phyloP scores from a whole-genome alignment of 257 asterid genomes.

The Prunella vulgaris region DNA sequence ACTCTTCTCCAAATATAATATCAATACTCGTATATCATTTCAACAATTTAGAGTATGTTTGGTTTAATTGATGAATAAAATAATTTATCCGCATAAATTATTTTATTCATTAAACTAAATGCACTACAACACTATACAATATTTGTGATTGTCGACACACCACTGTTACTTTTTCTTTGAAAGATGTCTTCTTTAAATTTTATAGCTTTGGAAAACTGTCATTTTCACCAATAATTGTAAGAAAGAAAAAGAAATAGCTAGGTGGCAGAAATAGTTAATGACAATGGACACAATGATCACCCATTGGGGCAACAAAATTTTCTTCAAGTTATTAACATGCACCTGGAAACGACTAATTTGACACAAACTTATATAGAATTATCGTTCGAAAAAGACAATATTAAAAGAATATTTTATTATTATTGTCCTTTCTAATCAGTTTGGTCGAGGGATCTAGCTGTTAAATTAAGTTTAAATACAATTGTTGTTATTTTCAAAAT shows the following conservation, averaged over 20 bases:
- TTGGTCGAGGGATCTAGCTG: slow-evolving; percentile 16
- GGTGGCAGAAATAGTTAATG: slow-evolving; percentile 27
- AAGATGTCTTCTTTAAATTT: background rate
- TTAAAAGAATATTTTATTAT: background rate
- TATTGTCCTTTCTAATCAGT: background rate
- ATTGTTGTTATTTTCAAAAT: background rate
- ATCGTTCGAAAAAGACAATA: background rate
- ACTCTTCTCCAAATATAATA: too few species aligned
- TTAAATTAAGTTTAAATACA: background rate
- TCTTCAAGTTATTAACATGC: slow-evolving; percentile 7
- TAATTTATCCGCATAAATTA: too few species aligned
- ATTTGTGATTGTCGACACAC: too few species aligned
- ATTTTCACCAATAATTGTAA: slow-evolving; percentile 14
- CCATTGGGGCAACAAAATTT: slow-evolving; percentile 23
- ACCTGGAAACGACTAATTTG: background rate
- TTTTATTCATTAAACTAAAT: too few species aligned
- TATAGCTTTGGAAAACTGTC: background rate
- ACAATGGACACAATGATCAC: slow-evolving; percentile 23
- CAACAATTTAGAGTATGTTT: too few species aligned
- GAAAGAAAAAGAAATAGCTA: slow-evolving; percentile 5
- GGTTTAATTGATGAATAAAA: too few species aligned
- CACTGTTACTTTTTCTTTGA: too few species aligned
- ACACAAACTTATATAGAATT: background rate
- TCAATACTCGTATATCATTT: too few species aligned
- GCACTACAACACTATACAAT: too few species aligned